phyloP scores from a whole-genome alignment of 1,139 yeast species.

The Pichia sp. region DNA sequence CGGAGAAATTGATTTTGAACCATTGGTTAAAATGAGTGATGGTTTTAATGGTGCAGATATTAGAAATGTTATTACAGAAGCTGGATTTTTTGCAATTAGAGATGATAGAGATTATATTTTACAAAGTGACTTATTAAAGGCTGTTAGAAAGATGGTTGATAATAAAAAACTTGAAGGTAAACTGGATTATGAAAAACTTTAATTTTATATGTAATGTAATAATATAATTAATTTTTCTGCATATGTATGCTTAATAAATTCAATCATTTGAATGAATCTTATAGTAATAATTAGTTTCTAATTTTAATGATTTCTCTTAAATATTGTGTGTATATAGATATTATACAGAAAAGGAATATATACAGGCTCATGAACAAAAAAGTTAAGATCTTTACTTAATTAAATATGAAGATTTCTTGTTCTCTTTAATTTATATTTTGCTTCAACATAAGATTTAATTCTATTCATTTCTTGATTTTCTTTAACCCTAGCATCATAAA shows the following conservation, averaged over 20 bases:
- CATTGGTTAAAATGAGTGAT: conserved; percentile 95
- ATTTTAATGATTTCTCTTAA: too few species aligned
- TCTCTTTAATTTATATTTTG: conserved; percentile 19
- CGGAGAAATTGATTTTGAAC: conserved; percentile 97
- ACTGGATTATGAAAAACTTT: conserved; percentile 86
- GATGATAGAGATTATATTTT: conserved; percentile 93
- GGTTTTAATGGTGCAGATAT: conserved; percentile 99
- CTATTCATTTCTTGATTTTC: conserved; percentile 22
- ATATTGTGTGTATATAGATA: too few species aligned
- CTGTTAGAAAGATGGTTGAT: conserved; percentile 95
- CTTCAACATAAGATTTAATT: conserved; percentile 15
- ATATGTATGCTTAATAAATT: neutral
- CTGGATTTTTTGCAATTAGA: conserved; percentile 96
- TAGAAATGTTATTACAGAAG: conserved; percentile 96
- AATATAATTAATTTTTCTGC: neutral
- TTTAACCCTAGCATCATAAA: conserved; percentile 14
- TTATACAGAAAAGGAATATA: neutral
- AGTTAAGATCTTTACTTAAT: neutral
- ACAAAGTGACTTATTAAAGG: conserved; percentile 94
- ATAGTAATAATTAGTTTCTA: too few species aligned
- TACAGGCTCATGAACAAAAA: neutral
- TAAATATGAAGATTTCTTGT: conserved; percentile 15
- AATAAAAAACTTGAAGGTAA: conserved; percentile 96
- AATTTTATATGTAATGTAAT: conserved; percentile 11
- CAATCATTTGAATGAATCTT: neutral